Base-by-base conservation (phyloP, 2,329 filamentous ascomycete genomes). In the Pleomassaria siparia region DNA sequence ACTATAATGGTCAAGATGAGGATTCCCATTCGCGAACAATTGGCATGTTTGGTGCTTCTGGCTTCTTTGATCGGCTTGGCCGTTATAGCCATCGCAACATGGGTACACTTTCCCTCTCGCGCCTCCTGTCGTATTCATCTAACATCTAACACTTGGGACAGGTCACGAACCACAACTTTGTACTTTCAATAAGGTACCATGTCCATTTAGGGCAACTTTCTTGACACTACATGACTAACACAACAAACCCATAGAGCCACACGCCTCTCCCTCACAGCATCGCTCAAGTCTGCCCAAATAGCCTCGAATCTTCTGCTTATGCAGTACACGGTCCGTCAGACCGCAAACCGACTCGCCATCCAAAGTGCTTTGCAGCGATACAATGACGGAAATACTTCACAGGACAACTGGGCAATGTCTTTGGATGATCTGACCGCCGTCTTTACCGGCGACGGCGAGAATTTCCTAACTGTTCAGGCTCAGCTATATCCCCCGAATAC, bases 1-100 rank as follows among this genome's bases (percentile, higher is more conserved):
- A n/a, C n/a, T n/a, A n/a, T n/a, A n/a, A 69, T 70, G 66, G 66
- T 66, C 60, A 77, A 71, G 62, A 92, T 96, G 89, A 84, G 90
- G 70, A 83, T 96, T 69, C 86, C 88, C 48, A 96, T 96, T 63
- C 83, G 90, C 58, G 86, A 91, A 74, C 91, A 96, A 80, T 80
- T 96, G 60, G 89, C 84, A 57, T 79, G 85, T 69, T 79, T 96
- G 55, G 89, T 96, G 62, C 76, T 94, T 55, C 66, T 89, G 50
- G 83, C 87, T 50, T 85, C 89, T 40, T 80, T 95, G 47, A 74
- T 88, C 47, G 85, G 86, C 44, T 80, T 96, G 52, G 83, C 86
- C 46, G 84, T 95, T 52, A 80, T 96, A 51, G 84, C 89, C 13
- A 81, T 96, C 53, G 89, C 91, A 60, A 88, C 86, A 67, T 79